phyloP scores from a whole-genome alignment of 2,329 filamentous ascomycete genomes.

The Cytospora piceicola region DNA sequence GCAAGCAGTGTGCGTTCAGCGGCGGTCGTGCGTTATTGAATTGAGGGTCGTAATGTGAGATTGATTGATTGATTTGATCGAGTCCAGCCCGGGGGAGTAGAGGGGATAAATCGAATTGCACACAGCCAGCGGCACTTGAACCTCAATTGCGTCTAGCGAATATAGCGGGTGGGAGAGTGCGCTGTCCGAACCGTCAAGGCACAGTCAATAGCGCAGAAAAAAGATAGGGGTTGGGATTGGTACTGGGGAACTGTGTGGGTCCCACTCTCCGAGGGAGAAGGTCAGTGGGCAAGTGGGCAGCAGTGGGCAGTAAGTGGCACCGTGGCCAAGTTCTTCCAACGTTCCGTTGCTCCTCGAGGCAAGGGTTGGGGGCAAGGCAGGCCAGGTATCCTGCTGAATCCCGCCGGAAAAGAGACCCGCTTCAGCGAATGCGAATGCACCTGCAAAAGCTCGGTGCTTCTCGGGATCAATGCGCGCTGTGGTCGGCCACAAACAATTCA shows the following conservation, averaged over 20 bases:
- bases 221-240: constrained; percentile 31
- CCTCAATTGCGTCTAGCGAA: constrained; percentile 32
- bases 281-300: constrained; percentile 1
- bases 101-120: constrained; percentile 27
- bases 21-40: constrained; percentile 8
- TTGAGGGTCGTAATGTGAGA: constrained; percentile 14
- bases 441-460: constrained; percentile 4
- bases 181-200: constrained; percentile 32
- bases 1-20: not conserved
- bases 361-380: constrained; percentile 9
- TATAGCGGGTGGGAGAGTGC: constrained; percentile 30
- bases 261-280: constrained; percentile 23
- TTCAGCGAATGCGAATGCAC: constrained; percentile 11
- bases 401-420: constrained; percentile 28
- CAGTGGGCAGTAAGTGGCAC: constrained; percentile 9
- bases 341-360: constrained; percentile 18
- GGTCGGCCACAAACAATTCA: constrained; percentile 27
- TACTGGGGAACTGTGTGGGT: constrained; percentile 26
- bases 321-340: not conserved
- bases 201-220: constrained; percentile 29
- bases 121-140: constrained; percentile 16
- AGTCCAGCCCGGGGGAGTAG: constrained; percentile 31
- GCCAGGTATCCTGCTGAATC: constrained; percentile 25
- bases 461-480: not conserved
- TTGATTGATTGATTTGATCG: constrained; percentile 19